Base-by-base conservation (phyloP, 306 rosid genomes). In the Abrus pulchellus region DNA sequence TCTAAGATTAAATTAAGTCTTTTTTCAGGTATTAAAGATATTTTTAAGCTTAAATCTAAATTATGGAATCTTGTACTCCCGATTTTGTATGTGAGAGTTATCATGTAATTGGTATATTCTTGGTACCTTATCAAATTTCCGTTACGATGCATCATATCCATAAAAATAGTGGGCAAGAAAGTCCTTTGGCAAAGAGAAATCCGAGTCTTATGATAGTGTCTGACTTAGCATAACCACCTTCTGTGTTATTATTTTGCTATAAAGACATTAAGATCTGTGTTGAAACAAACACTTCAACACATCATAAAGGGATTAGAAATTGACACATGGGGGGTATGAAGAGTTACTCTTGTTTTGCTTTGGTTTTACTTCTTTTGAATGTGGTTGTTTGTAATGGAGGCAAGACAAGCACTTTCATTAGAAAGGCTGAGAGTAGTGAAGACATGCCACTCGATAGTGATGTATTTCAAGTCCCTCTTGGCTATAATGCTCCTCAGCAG, bases 401-500 rank as follows among this genome's bases (percentile, higher is more conserved):
- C 47, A 44, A 40, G 5, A 89, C 93, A 8, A 84, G 93, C 76
- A n/a, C 33, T 45, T 87, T 77, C 60, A 41, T 80, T 5, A 79
- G 94, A 63, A 50, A 66, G 27, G 20, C 54, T 1, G 83, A 77
- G 7, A 52, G 64, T 1, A 11, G 57, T 3, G 52, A 3, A 10
- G 97, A 91, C 41, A 90, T 91, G 97, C 92, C 97, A 0, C 48
- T 87, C 7, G 68, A 93, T 64, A 88, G 92, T n/a, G 91, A 88
- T 8, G 94, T 89, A 1, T 93, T 89, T 68, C 57, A 7, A n/a
- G 61, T 71, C 3, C 94, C 97, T 72, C 68, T 88, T 0, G 97
- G 97, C 11, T 79, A 83, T 30, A 93, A 93, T 75, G 85, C 93
- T 44, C 91, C 97, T 9, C 97, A 91, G 65, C 98, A 91, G 81